phyloP scores from a whole-genome alignment of 164 flowering plant genomes.

The Vitis riparia region DNA sequence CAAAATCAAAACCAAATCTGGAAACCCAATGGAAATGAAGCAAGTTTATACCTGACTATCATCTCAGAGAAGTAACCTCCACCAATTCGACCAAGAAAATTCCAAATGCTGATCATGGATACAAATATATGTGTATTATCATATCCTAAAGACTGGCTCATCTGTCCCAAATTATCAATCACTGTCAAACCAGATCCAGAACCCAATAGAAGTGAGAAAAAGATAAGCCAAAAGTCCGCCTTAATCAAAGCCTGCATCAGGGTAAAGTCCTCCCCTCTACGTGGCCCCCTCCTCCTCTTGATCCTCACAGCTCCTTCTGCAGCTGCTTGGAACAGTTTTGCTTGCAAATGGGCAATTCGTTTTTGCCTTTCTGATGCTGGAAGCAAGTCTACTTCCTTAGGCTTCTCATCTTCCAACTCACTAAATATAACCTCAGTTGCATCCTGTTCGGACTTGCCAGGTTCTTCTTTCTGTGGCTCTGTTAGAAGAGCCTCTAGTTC shows the following conservation, averaged over 20 bases:
- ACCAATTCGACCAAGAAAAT: constrained; percentile 96
- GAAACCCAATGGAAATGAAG: not conserved
- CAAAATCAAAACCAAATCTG: not conserved
- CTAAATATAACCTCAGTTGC: constrained; percentile 69
- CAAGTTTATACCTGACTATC: constrained; percentile 58
- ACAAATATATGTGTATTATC: constrained; percentile 90
- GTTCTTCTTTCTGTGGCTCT: constrained; percentile 40
- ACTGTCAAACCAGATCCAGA: constrained; percentile 99
- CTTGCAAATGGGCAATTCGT: constrained; percentile 79
- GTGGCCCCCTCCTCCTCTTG: constrained; percentile 88
- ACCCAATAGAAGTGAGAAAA: constrained; percentile 74
- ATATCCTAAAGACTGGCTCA: constrained; percentile 89
- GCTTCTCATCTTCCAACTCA: constrained; percentile 95
- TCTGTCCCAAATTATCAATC: constrained; percentile 96
- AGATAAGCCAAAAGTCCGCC: constrained; percentile 97
- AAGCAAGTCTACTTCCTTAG: constrained; percentile 78
- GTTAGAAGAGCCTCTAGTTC: constrained; percentile 63
- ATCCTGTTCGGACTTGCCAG: constrained; percentile 34
- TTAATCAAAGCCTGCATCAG: constrained; percentile 84
- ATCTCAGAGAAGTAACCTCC: constrained; percentile 96
- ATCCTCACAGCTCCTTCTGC: constrained; percentile 98
- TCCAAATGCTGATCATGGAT: constrained; percentile 98
- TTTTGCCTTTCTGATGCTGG: constrained; percentile 80
- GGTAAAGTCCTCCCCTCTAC: constrained; percentile 94
- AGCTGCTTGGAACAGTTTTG: constrained; percentile 85